Evolutionary conservation across 148 eudicot genomes (phyloP).

Genomic region (Agrostemma githago): DNA sequence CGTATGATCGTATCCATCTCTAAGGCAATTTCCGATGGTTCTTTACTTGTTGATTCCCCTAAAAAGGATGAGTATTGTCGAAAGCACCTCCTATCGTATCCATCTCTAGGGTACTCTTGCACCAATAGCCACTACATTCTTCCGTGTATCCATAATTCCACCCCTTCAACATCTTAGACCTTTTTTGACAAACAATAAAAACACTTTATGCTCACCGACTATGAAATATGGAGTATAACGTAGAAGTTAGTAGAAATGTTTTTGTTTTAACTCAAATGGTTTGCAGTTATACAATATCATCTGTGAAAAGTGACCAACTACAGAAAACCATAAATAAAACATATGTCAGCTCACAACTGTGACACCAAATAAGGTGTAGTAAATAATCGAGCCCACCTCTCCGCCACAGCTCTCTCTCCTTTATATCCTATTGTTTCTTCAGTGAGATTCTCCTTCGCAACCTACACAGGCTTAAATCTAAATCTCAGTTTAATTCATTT

Average conservation of each 20-base stretch:
- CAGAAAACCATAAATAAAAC: neutral
- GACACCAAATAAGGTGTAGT: constrained; percentile 70
- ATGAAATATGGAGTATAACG: too few species aligned
- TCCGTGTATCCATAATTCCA: constrained; percentile 96
- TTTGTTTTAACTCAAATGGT: too few species aligned
- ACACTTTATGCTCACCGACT: neutral
- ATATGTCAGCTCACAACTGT: constrained; percentile 56
- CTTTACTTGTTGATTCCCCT: constrained; percentile 10
- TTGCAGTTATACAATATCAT: neutral
- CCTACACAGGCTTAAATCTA: constrained; percentile 31
- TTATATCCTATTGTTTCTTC: constrained; percentile 89
- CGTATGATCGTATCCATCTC: constrained; percentile 26
- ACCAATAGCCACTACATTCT: constrained; percentile 90
- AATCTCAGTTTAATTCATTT: neutral
- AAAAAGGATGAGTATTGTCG: constrained; percentile 26
- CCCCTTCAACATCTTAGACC: constrained; percentile 96
- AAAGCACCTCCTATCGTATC: too few species aligned
- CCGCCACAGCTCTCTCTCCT: constrained; percentile 62
- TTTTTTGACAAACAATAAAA: constrained; percentile 26
- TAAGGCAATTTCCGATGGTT: constrained; percentile 15
- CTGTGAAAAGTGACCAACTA: neutral
- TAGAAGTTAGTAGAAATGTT: too few species aligned
- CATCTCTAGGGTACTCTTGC: too few species aligned
- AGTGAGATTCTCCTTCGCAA: constrained; percentile 83
- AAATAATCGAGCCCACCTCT: constrained; percentile 83